phyloP scores from a whole-genome alignment of 352 stramenopile genomes.

The Phytophthora citrophthora region DNA sequence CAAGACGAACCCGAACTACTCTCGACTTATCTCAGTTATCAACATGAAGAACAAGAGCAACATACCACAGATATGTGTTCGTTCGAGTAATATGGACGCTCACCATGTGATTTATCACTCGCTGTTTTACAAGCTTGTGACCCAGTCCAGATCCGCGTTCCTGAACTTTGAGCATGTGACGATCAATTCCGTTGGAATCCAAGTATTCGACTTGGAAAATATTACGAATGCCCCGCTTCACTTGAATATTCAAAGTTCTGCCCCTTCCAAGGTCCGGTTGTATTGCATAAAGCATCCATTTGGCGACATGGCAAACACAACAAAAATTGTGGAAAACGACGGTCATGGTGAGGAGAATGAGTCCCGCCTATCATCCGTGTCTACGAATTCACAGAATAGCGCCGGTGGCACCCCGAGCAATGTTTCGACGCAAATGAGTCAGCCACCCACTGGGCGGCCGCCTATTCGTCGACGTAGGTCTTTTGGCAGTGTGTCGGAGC shows the following conservation, averaged over 20 bases:
- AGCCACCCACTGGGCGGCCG: conserved; percentile 28
- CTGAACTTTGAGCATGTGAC: conserved; percentile 89
- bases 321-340: conserved; percentile 25
- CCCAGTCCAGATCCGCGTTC: conserved; percentile 83
- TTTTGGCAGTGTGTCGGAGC: conserved; percentile 74
- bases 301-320: conserved; percentile 23
- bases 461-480: conserved; percentile 73
- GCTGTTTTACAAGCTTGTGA: conserved; percentile 91
- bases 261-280: conserved; percentile 70
- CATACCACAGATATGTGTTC: conserved; percentile 84
- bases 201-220: conserved; percentile 91
- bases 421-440: conserved; percentile 26
- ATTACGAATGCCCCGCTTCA: conserved; percentile 85
- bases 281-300: conserved; percentile 73
- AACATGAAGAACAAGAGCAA: conserved; percentile 91
- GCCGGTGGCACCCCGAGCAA: conserved; percentile 25
- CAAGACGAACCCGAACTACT: conserved; percentile 92
- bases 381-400: conserved; percentile 37
- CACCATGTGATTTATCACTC: conserved; percentile 93
- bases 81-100: conserved; percentile 91
- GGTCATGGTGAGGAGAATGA: conserved; percentile 15
- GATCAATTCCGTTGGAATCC: conserved; percentile 85
- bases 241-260: conserved; percentile 82
- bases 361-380: conserved; percentile 20
- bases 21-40: conserved; percentile 84